These are phyloP conservation scores for Plasmodium berghei DNA, from an alignment of 169 alveolate species.

Conservation along the genomic window DNA sequence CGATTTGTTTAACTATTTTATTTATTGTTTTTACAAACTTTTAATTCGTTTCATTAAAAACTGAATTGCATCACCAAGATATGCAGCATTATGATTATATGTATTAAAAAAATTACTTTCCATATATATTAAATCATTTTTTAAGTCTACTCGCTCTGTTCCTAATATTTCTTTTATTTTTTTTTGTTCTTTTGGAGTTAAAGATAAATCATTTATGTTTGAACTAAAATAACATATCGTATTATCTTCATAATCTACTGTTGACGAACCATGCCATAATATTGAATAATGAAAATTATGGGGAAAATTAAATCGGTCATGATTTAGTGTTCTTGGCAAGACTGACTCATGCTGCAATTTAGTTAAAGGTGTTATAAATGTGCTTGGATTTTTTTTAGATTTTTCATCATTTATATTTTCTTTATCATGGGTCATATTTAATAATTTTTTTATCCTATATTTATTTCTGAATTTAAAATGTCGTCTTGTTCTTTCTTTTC, in stretches of 20 bases:
- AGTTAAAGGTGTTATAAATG: conserved; percentile 88
- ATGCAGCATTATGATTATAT: conserved; percentile 78
- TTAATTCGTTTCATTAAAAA: conserved; percentile 71
- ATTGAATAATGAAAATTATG: conserved; percentile 85
- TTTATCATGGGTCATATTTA: conserved; percentile 40
- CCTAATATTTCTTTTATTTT: conserved; percentile 69
- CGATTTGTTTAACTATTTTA: neutral
- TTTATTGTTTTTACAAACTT: conserved; percentile 74
- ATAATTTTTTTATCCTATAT: conserved; percentile 76
- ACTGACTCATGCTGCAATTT: conserved; percentile 86
- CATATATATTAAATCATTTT: conserved; percentile 34
- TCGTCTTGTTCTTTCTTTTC: conserved; percentile 81
- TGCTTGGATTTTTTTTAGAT: conserved; percentile 59
- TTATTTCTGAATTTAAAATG: conserved; percentile 84
- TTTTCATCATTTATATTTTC: conserved; percentile 19
- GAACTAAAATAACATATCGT: conserved; percentile 79
- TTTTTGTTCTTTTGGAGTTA: conserved; percentile 62
- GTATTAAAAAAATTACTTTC: conserved; percentile 77
- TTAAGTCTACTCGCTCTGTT: conserved; percentile 61
- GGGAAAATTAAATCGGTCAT: conserved; percentile 83
- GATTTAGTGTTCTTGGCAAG: conserved; percentile 83
- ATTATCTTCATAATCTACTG: conserved; percentile 76
- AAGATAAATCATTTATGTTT: conserved; percentile 81
- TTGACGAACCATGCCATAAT: conserved; percentile 84
- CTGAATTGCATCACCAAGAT: conserved; percentile 64